Evolutionary conservation across 1,284 basidiomycete genomes (phyloP), one percentile per base, ranked within the genome.

Genomic region (Gomphus bonarii): DNA sequence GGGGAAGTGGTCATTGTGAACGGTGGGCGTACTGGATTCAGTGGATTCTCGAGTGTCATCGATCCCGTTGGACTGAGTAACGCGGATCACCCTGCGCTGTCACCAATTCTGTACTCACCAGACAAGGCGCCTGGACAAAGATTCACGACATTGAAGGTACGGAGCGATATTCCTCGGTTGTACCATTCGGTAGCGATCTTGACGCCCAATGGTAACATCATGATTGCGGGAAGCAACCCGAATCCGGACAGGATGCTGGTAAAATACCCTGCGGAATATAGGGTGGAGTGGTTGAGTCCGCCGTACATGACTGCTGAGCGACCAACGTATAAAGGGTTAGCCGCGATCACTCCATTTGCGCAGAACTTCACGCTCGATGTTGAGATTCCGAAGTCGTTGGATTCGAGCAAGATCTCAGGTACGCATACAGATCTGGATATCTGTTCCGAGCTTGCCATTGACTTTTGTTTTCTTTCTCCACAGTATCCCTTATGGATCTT

Each of bases 101-200:
- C 63, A 18, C 72, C 73, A 3, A 62, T 72, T 18, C 58, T 75
- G 16, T 76, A 73, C 64, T 68, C 73, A 55, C 73, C 73, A 0
- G 58, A 18, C 14, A 66, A 64, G 43, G 66, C 67, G 1, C 11
- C 58, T 16, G 72, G 73, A 43, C 54, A 61, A 50, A 68, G 74
- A 18, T 68, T 75, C 61, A 59, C 66, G 7, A 61, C 57, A n/a
- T 58, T 61, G 9, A 67, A 66, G 22, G 65, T 75, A 52, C 67
- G 67, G 2, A 69, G 68, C 6, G 64, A 63, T 40, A 71, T 71
- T 49, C 68, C 74, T 25, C 67, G 74, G 38, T 61, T 76, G 54
- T 76, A 76, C 61, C 74, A 76, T 20, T 62, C 63, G 5, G 60
- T 61, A 1, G 59, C 62, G 38, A 61, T 59, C 4, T 53, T 62